These are phyloP conservation scores for Thelephora terrestris DNA, from an alignment of 1,284 basidiomycete species.

Conservation along the genomic window DNA sequence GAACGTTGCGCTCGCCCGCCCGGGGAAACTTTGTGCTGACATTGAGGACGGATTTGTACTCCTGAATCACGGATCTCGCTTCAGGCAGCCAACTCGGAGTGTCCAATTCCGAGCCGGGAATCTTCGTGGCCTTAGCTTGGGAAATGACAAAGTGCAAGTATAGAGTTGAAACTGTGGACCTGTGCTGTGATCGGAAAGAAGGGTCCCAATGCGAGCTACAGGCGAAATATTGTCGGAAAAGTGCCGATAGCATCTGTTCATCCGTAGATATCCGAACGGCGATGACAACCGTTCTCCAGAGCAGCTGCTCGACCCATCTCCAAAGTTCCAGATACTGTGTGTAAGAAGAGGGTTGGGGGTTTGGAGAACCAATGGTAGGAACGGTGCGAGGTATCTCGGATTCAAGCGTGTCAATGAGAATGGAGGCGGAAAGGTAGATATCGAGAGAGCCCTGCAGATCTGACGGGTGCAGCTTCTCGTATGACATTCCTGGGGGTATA, in stretches of 20 bases:
- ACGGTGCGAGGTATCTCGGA: slow-evolving; percentile 37
- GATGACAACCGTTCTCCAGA: slow-evolving; percentile 59
- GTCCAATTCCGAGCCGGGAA: slow-evolving; percentile 17
- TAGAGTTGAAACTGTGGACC: slow-evolving; percentile 57
- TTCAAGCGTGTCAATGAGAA: slow-evolving; percentile 41
- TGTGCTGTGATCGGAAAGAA: slow-evolving; percentile 62
- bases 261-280: slow-evolving; percentile 36
- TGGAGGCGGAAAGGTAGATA: slow-evolving; percentile 43
- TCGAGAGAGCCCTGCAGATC: slow-evolving; percentile 38
- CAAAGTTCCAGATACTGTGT: slow-evolving; percentile 60
- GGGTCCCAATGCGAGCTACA: slow-evolving; percentile 66
- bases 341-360: slow-evolving; percentile 37
- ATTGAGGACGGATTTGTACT: slow-evolving; percentile 58
- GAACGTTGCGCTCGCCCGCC: slow-evolving; percentile 73
- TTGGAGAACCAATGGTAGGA: slow-evolving; percentile 25
- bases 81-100: slow-evolving; percentile 52
- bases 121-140: slow-evolving; percentile 26
- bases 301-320: slow-evolving; percentile 66
- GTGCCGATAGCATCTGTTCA: slow-evolving; percentile 38
- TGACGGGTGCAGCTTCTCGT: slow-evolving; percentile 38
- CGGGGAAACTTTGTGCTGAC: slow-evolving; percentile 70
- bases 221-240: slow-evolving; percentile 52
- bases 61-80: slow-evolving; percentile 53
- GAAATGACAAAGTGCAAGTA: slow-evolving; percentile 65
- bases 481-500: slow-evolving; percentile 34